Base-by-base conservation (phyloP, 1,139 yeast species). In the Torulaspora pretoriensis region DNA sequence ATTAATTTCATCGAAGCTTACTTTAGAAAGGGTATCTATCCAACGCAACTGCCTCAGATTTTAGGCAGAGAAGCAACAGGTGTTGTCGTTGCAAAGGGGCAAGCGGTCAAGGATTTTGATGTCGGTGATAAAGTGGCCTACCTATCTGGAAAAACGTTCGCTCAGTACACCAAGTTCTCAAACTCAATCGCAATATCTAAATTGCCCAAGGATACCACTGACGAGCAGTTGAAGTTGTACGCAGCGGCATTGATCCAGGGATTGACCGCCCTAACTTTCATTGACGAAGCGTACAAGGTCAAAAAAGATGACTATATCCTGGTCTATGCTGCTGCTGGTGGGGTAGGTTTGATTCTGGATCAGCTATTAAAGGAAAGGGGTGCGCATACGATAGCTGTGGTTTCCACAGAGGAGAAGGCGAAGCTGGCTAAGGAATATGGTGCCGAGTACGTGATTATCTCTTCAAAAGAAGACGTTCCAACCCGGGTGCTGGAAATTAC, bases 241-340 rank as follows among this genome's bases (percentile, higher is more conserved):
- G 92, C 85, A 3, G 84, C 83, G 2, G 58, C 76, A 1, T 60
- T 83, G 35, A 54, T 86, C 32, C 95, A 86, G 63, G 94, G 89
- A 1, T 68, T 88, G 48, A 89, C 97, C 3, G 94, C 94, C 2
- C 67, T 83, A 54, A 75, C 92, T 0, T 78, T 89, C 48, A 68
- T 78, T 35, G 69, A 73, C 35, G 90, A 84, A 52, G 76, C 92
- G 0, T 79, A 85, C 62, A 60, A 70, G 3, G 85, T 88, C 28
- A 61, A 83, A 59, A 70, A 74, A 59, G 89, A 78, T 42, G 96
- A 90, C 50, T 74, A 66, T 53, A 75, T 83, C 33, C 71, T 89
- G 43, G 81, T 87, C 28, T 88, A 90, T 72, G 97, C 97, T 1
- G 96, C 96, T 13, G 96, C 96, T 7, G 97, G 97, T 40, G 96